Base-by-base conservation (phyloP, 1,284 basidiomycete species). In the Ceratobasidium sp. region DNA sequence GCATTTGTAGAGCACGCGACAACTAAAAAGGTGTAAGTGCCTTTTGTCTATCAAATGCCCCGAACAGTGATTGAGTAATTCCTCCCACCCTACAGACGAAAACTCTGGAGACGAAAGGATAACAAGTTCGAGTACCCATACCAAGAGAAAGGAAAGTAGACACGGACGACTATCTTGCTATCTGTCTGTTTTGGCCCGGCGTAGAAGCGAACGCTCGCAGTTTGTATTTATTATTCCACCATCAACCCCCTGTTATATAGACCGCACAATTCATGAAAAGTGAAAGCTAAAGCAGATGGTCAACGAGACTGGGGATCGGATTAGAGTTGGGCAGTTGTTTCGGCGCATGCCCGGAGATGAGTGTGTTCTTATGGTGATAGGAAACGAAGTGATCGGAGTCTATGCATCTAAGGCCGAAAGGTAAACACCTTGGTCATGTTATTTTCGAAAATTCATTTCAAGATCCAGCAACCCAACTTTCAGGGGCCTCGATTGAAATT, bases 91-190 rank as follows among this genome's bases (percentile, higher is more conserved):
- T 75, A 28, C 78, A 95, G 93, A 87, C 91, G 89, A 79, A 96
- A 96, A 83, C 85, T 96, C 34, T 96, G 94, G 93, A 87, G 94
- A 74, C 88, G 92, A 73, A 96, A 92, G 81, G 92, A 94, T 78
- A 89, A 88, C 52, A 94, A 94, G 82, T 91, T 96, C 52, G 86
- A 88, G 9, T 96, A 95, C 79, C 94, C 94, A 5, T 95, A 87
- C 82, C 91, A 91, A 80, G 94, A 96, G 82, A 90, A 58, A 18
- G 55, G 55, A 21, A 59, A 16, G 36, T 39, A 59, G 41, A 59
- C n/a, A n/a, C n/a, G n/a, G n/a, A n/a, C n/a, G n/a, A n/a, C n/a
- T n/a, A n/a, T n/a, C n/a, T n/a, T n/a, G n/a, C n/a, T n/a, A n/a
- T n/a, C n/a, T n/a, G 57, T 6, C 36, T 39, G 52, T 53, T 28